These are phyloP conservation scores for Blumeria graminis DNA, from an alignment of 2,329 filamentous ascomycete genomes.

Conservation along the genomic window DNA sequence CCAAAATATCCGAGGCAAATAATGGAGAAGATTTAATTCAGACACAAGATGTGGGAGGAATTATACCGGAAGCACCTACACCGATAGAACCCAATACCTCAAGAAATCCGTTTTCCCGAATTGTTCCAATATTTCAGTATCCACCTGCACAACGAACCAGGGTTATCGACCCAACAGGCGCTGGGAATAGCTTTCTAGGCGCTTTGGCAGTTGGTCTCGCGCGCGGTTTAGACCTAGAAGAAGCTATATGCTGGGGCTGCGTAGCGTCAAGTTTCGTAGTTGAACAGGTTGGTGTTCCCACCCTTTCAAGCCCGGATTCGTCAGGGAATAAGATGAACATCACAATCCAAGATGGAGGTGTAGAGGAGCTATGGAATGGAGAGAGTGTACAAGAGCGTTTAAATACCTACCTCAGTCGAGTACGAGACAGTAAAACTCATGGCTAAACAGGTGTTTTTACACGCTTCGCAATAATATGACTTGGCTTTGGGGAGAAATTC, in stretches of 20 bases:
- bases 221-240: constrained; percentile 33
- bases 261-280: constrained; percentile 82
- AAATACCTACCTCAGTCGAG: constrained; percentile 19
- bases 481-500: too few species aligned
- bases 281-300: constrained; percentile 73
- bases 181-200: constrained; percentile 69
- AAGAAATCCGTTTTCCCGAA: background rate
- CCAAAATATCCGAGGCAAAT: background rate
- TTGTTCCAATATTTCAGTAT: background rate
- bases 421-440: background rate
- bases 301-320: constrained; percentile 15
- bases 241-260: constrained; percentile 55
- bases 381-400: constrained; percentile 27
- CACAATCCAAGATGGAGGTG: constrained; percentile 13
- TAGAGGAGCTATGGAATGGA: constrained; percentile 37
- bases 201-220: constrained; percentile 33
- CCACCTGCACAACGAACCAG: background rate
- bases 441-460: background rate
- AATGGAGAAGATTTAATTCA: background rate
- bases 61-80: background rate
- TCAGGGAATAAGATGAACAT: constrained; percentile 8
- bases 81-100: background rate
- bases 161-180: constrained; percentile 83
- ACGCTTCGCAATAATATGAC: too few species aligned
- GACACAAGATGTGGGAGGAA: background rate